A percentile compares a stretch with the other conserved stretches of the same genome.
Conservation (phyloP, 2,329 filamentous ascomycete genomes). For the Colletotrichum sp. region DNA sequence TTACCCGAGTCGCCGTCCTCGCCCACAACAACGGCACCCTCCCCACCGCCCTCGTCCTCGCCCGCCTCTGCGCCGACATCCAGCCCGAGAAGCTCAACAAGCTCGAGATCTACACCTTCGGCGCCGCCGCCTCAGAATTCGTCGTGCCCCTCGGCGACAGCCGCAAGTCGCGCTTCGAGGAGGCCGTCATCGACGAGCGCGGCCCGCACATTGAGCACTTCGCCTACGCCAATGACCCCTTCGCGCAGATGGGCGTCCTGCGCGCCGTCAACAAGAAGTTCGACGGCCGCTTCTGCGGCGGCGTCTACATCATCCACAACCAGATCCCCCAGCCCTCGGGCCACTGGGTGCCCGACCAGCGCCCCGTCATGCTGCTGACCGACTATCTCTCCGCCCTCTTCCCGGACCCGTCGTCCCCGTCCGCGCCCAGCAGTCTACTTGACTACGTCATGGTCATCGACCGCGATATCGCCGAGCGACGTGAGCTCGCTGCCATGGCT, state of each 20-base stretch:
- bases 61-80: constrained; percentile 42
- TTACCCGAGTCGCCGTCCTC: constrained; percentile 40
- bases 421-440: constrained; percentile 28
- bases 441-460: constrained; percentile 41
- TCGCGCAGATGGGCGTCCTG: constrained; percentile 42
- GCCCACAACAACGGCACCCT: constrained; percentile 45
- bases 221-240: constrained; percentile 39
- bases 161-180: constrained; percentile 23
- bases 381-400: constrained; percentile 44
- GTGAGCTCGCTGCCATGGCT: constrained; percentile 44
- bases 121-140: constrained; percentile 42
- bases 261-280: constrained; percentile 38
- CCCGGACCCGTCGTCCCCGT: constrained; percentile 27
- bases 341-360: not conserved
- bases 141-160: constrained; percentile 34
- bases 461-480: constrained; percentile 45
- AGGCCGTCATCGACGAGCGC: constrained; percentile 17
- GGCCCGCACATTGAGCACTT: constrained; percentile 41
- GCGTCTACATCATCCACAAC: constrained; percentile 39
- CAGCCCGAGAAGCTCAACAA: constrained; percentile 38
- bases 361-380: constrained; percentile 28
- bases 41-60: constrained; percentile 37
- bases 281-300: constrained; percentile 42
- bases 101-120: constrained; percentile 51
- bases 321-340: constrained; percentile 12